Evolutionary conservation across 495 filamentous ascomycete species (phyloP), one percentile per base, ranked within the genome.

Genomic region (Penicillium canescens): DNA sequence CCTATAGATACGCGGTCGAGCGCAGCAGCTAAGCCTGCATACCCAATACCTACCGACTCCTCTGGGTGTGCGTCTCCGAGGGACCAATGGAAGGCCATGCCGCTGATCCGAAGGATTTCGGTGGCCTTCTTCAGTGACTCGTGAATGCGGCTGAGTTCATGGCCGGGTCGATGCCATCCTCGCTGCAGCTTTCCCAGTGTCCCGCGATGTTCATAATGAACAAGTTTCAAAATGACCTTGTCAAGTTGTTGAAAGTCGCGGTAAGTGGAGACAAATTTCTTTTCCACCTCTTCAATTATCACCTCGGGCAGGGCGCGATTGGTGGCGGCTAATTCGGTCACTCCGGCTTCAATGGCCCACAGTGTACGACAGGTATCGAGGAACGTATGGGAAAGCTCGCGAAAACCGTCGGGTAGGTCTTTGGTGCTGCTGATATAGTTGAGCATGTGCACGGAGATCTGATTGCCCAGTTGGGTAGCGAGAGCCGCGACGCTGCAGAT

Each of bases 401-500:
- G 69, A 59, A 81, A 78, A 20, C 75, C 73, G 45, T 70, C 55
- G 0, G 73, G 70, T 26, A 70, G 69, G 18, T 70, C 60, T 40
- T 77, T 71, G 31, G 68, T 68, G 6, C 76, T 74, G 39, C 72
- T 79, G 18, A 83, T 69, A 54, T 80, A 82, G 54, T 83, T 78
- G 37, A 83, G 74, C 71, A 81, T 78, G 54, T 75, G 80, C 16
- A 83, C 73, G 1, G 80, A 74, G 54, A 80, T 78, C 48, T 70
- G 71, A 56, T 83, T 79, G 42, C 77, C 78, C 4, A 65, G 46
- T 53, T 65, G 62, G 1, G 62, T 65, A 37, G 62, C 62, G 16
- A 54, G 50, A 18, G 62, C 58, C 39, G 62, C 61, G 41, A 65
- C 49, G 3, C 55, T 57, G 47, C 52, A 55, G 24, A 65, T 58